Evolutionary conservation across 768 basidiomycete species (phyloP), one percentile per base, ranked within the genome.

Genomic region (Kwoniella heveanensis): DNA sequence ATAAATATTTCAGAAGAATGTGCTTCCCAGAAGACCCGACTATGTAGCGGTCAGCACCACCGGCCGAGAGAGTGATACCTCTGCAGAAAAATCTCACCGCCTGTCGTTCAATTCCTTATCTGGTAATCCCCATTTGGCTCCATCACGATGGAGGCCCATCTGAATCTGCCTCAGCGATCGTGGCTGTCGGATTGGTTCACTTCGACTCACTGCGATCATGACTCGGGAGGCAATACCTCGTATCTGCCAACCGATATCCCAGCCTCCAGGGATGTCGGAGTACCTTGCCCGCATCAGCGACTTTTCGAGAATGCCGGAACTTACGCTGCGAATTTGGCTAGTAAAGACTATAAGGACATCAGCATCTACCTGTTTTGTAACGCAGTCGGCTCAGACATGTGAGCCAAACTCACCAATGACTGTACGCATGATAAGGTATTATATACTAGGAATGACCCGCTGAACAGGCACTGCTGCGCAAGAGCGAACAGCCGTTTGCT

Each of bases 361-460:
- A n/a, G n/a, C n/a, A n/a, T n/a, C n/a, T n/a, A n/a, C n/a, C n/a
- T n/a, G n/a, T n/a, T n/a, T n/a, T n/a, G n/a, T n/a, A n/a, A n/a
- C n/a, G n/a, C n/a, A n/a, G n/a, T n/a, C n/a, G n/a, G n/a, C n/a
- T n/a, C n/a, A n/a, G n/a, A n/a, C n/a, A n/a, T n/a, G n/a, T n/a
- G n/a, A n/a, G n/a, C n/a, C n/a, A n/a, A n/a, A 44, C 47, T 48
- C 47, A 48, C 47, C 47, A 48, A 48, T n/a, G 47, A n/a, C 17
- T 48, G 47, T 7, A 48, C 47, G 17, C 47, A 48, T 5, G 47
- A n/a, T 19, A 48, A 48, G 8, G 47, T 48, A 48, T 48, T n/a
- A 19, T 48, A 48, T 19, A 25, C 24, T 19, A 48, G 47, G 47
- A 48, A 48, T 8, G 47, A n/a, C 7, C 47, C 47, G n/a, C 24